Conservation (phyloP, 2,329 filamentous ascomycete species). For the Sodiomyces alkalinus region DNA sequence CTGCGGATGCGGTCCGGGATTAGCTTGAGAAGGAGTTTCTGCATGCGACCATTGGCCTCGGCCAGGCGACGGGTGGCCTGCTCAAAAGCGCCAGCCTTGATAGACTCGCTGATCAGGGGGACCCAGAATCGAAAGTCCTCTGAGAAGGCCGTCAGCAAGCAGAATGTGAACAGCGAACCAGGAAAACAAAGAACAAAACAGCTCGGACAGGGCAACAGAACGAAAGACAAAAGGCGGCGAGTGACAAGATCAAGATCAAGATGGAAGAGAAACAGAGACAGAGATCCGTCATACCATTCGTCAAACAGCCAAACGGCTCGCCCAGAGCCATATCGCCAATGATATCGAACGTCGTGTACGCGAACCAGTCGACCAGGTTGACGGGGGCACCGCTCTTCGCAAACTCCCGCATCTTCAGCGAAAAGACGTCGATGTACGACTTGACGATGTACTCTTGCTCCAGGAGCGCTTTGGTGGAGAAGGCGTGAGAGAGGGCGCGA, state of each 20-base stretch:
- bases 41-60: not conserved
- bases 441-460: constrained; percentile 5
- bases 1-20: constrained; percentile 1
- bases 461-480: constrained; percentile 2
- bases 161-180: too few species aligned
- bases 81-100: constrained; percentile 3
- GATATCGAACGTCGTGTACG: constrained; percentile 24
- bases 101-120: constrained; percentile 3
- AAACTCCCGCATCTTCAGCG: constrained; percentile 2
- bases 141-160: too few species aligned
- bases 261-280: not conserved
- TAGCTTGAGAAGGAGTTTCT: constrained; percentile 1
- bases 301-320: constrained; percentile 23
- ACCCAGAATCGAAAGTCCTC: constrained; percentile 4
- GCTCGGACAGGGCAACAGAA: too few species aligned
- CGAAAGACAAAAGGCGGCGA: not conserved
- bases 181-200: too few species aligned
- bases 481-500: constrained; percentile 3
- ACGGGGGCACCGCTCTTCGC: constrained; percentile 4
- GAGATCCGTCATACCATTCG: constrained; percentile 9
- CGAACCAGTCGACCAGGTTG: constrained; percentile 17
- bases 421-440: constrained; percentile 3
- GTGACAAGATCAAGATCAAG: not conserved
- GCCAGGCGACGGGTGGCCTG: constrained; percentile 2
- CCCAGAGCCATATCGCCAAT: constrained; percentile 31